A percentile compares a stretch with the other conserved stretches of the same genome.
These are phyloP conservation scores for Aspergillus amoenus DNA, from an alignment of 2,329 filamentous ascomycete genomes.

Conservation along the genomic window DNA sequence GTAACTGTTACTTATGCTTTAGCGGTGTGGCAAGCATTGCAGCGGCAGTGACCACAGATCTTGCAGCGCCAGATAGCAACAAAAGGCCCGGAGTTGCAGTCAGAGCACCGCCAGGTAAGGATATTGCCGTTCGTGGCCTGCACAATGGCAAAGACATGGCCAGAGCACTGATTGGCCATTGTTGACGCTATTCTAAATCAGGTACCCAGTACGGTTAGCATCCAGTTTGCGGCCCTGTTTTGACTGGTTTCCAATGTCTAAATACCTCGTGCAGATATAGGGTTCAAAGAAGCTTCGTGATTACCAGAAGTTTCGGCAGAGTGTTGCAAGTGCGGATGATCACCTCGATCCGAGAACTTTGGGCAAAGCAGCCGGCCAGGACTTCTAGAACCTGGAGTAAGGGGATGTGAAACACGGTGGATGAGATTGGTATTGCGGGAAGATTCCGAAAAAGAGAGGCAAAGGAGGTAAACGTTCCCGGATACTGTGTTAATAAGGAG, in stretches of 20 bases:
- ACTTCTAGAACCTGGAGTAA: constrained; percentile 6
- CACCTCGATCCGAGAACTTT: not conserved
- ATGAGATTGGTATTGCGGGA: not conserved
- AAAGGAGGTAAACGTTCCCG: not conserved
- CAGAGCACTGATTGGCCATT: constrained; percentile 43
- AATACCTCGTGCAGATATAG: constrained; percentile 5
- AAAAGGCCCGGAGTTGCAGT: constrained; percentile 43
- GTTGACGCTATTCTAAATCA: constrained; percentile 7
- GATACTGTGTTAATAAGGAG: not conserved
- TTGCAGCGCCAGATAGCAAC: constrained; percentile 46
- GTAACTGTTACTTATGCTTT: constrained; percentile 29
- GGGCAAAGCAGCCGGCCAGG: not conserved
- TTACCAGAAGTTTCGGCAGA: not conserved
- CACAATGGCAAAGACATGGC: constrained; percentile 39
- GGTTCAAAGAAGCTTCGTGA: constrained; percentile 3
- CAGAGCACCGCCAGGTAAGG: constrained; percentile 44
- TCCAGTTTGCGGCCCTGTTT: not conserved
- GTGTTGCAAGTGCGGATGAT: not conserved
- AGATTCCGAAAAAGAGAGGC: not conserved
- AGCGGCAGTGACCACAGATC: constrained; percentile 42
- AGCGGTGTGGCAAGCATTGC: constrained; percentile 40
- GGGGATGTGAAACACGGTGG: constrained; percentile 10
- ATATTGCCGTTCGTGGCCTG: constrained; percentile 45
- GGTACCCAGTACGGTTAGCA: constrained; percentile 5
- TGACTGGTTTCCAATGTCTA: not conserved